Base-by-base conservation (phyloP, 331 rosid genomes). In the Acacia pycnantha region DNA sequence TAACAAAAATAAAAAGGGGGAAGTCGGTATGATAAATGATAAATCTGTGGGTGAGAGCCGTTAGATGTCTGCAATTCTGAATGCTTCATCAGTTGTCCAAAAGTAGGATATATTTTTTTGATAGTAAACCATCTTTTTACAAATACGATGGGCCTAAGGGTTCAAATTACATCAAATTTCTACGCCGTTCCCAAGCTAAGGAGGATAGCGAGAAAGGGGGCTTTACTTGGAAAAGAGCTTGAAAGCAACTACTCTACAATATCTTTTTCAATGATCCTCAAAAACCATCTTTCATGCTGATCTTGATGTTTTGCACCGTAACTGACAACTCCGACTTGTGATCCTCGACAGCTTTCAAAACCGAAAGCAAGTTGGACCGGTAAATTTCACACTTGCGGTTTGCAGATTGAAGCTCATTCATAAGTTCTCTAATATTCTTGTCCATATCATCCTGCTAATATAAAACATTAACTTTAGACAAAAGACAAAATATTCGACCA, bases 291-390 rank as follows among this genome's bases (percentile, higher is more conserved):
- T 91, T 96, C 94, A 96, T 83, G 90, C 97, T 87, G 79, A 96
- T 92, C 92, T 96, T 96, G 83, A 94, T 90, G 88, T 90, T 96
- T 85, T 96, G 95, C 89, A 94, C 98, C 86, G 94, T 94, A 82
- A 96, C 87, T 70, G 98, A 92, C 87, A 96, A 82, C 81, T 94
- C 97, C 76, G 89, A 88, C 86, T 96, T 96, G 84, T 94, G 98
- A 86, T 94, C 99, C 84, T 96, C 99, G 69, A 96, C 92, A 83
- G 97, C 97, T 91, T 96, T 96, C 88, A 96, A 88, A 89, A 92
- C 91, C 1, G 98, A 94, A 77, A 94, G 93, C 85, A 96, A 88
- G 85, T 96, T 96, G 82, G 98, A 92, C 80, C 99, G 94, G 83
- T 96, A 96, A 86, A 92, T 86, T 81, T 92, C 99, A 81, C 99